Conservation (phyloP, 345 rosid species). For the Populus simonii region DNA sequence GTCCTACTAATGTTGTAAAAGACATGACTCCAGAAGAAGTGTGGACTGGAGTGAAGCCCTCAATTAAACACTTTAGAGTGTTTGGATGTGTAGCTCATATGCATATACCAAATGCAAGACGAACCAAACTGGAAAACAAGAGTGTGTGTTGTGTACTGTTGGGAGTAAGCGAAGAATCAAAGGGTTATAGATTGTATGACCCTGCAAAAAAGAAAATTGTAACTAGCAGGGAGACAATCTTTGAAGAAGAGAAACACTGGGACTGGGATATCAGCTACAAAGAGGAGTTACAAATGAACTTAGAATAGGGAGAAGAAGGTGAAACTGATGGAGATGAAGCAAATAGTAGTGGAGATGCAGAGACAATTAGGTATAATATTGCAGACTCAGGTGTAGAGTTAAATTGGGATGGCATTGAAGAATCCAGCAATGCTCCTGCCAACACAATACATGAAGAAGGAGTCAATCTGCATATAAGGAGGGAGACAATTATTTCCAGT, state of each 20-base stretch:
- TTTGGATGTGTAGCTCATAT: not conserved
- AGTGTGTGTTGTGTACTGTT: accelerated
- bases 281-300: not conserved
- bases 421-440: accelerated
- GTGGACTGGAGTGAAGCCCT: not conserved
- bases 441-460: too few species aligned
- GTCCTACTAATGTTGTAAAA: not conserved
- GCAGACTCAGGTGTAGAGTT: too few species aligned
- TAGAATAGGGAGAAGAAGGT: not conserved
- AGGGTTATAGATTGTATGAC: not conserved
- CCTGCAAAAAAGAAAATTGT: not conserved
- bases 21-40: not conserved
- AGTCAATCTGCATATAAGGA: too few species aligned
- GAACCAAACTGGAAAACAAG: not conserved
- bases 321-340: too few species aligned
- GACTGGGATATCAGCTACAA: not conserved
- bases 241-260: not conserved
- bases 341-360: too few species aligned
- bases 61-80: not conserved
- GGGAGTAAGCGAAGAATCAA: not conserved
- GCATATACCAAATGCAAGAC: not conserved
- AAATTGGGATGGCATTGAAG: too few species aligned
- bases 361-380: too few species aligned
- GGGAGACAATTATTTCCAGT: too few species aligned
- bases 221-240: not conserved